These are phyloP conservation scores for Gryganskiella cystojenkinii DNA, from an alignment of 192 early-diverging fungal genomes.

Conservation along the genomic window DNA sequence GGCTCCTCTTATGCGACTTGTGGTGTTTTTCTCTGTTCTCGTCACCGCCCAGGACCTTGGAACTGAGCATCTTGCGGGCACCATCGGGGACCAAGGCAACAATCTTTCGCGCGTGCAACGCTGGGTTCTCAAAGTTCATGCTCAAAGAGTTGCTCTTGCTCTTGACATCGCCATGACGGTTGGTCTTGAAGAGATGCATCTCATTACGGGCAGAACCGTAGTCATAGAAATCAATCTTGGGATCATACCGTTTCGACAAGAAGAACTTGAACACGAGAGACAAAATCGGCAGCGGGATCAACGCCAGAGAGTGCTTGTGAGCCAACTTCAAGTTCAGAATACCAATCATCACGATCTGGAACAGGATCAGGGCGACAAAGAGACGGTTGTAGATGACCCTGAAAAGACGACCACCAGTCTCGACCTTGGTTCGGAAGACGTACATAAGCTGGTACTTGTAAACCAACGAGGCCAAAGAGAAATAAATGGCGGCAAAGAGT, in stretches of 20 bases:
- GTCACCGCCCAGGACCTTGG: conserved; percentile 67
- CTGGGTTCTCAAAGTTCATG: conserved; percentile 75
- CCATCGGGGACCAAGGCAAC: conserved; percentile 76
- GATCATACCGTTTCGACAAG: conserved; percentile 56
- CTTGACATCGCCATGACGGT: conserved; percentile 10
- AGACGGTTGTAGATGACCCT: conserved; percentile 76
- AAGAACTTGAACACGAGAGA: conserved; percentile 65
- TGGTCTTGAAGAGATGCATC: conserved; percentile 41
- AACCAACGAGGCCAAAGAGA: conserved; percentile 71
- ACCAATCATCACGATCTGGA: conserved; percentile 74
- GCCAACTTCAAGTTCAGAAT: conserved; percentile 64
- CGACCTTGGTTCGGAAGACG: conserved; percentile 76
- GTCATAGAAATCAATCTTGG: conserved; percentile 64
- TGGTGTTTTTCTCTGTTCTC: neutral
- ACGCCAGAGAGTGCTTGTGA: conserved; percentile 52
- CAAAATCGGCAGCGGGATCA: conserved; percentile 71
- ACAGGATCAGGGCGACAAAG: conserved; percentile 68
- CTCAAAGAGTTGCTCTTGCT: conserved; percentile 43
- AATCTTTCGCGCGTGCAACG: conserved; percentile 66
- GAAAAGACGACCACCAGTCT: conserved; percentile 81
- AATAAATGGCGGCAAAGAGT: conserved; percentile 71
- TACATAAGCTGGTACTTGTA: conserved; percentile 81
- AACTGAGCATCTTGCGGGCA: conserved; percentile 70
- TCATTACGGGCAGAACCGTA: conserved; percentile 56
- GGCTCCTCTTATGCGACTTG: conserved; percentile 1